These are phyloP conservation scores for Mercurialis annua DNA, from an alignment of 345 rosid genomes.

Conservation along the genomic window DNA sequence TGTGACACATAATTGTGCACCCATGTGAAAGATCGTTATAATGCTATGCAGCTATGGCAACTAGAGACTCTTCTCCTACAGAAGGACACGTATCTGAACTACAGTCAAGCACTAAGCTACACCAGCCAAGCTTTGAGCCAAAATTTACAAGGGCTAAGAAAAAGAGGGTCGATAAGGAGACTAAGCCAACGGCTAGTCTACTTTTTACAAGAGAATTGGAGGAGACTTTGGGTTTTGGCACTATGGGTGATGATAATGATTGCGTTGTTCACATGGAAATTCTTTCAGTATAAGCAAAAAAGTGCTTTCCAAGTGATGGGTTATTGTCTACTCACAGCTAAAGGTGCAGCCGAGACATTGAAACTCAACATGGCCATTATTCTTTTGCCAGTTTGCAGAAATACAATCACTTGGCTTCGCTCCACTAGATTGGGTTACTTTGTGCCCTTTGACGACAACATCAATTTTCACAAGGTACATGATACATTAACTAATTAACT, in stretches of 20 bases:
- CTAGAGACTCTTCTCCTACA: slow-evolving; percentile 92
- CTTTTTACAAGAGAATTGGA: slow-evolving; percentile 85
- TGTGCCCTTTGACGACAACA: slow-evolving; percentile 95
- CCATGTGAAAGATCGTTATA: slow-evolving; percentile 32
- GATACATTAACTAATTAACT: not conserved
- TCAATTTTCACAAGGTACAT: slow-evolving; percentile 94
- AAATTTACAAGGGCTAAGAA: slow-evolving; percentile 84
- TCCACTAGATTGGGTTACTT: slow-evolving; percentile 66
- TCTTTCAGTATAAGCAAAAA: slow-evolving; percentile 73
- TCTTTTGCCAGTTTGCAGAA: slow-evolving; percentile 93
- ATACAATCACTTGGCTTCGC: slow-evolving; percentile 92
- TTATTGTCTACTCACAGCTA: slow-evolving; percentile 86
- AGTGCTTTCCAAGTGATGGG: slow-evolving; percentile 74
- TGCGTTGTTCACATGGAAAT: slow-evolving; percentile 86
- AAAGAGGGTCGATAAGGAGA: slow-evolving; percentile 49
- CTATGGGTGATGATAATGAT: slow-evolving; percentile 82
- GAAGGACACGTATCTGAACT: slow-evolving; percentile 89
- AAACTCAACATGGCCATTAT: slow-evolving; percentile 96
- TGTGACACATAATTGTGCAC: slow-evolving; percentile 17
- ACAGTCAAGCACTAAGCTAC: slow-evolving; percentile 94
- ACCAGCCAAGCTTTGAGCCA: slow-evolving; percentile 99
- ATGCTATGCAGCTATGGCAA: slow-evolving; percentile 84
- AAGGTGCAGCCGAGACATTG: slow-evolving; percentile 94
- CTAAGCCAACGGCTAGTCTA: slow-evolving; percentile 50
- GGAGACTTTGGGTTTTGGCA: slow-evolving; percentile 79